A percentile compares a stretch with the other conserved stretches of the same genome.
Conservation (phyloP, 345 rosid species). For the Eucalyptus marginata region DNA sequence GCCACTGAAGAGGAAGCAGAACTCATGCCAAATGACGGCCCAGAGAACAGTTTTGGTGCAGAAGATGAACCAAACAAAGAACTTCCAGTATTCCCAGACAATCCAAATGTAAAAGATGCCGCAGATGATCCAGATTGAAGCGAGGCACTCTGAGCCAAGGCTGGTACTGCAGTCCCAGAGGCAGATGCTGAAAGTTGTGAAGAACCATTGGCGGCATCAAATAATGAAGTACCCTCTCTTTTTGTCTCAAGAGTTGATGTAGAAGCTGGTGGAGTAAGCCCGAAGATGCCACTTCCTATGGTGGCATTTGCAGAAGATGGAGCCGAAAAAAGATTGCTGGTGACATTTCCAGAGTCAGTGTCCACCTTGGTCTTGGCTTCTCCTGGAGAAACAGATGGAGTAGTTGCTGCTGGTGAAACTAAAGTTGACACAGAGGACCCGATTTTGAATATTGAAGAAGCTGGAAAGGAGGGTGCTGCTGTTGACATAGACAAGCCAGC, state of each 20-base stretch:
- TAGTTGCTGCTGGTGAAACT: slow-evolving; percentile 10
- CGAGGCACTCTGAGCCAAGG: slow-evolving; percentile 39
- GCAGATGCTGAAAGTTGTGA: slow-evolving; percentile 19
- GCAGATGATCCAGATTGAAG: slow-evolving; percentile 36
- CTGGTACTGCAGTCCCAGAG: slow-evolving; percentile 22
- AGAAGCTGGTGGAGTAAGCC: slow-evolving; percentile 26
- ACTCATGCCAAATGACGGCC: slow-evolving; percentile 36
- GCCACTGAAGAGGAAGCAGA: slow-evolving; percentile 17
- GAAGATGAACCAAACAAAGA: slow-evolving; percentile 42
- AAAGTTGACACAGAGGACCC: slow-evolving; percentile 29
- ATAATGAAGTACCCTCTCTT: slow-evolving; percentile 30
- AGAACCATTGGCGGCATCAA: slow-evolving; percentile 13
- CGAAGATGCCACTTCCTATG: slow-evolving; percentile 31
- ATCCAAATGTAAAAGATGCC: slow-evolving; percentile 36
- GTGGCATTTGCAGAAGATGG: slow-evolving; percentile 18
- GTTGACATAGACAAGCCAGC: slow-evolving; percentile 7
- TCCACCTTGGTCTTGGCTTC: slow-evolving; percentile 26
- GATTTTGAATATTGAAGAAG: slow-evolving; percentile 25
- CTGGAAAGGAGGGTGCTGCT: slow-evolving; percentile 17
- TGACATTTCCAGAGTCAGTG: slow-evolving; percentile 8
- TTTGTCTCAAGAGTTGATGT: slow-evolving; percentile 21
- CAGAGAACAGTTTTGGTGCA: slow-evolving; percentile 16
- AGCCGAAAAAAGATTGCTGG: slow-evolving; percentile 18
- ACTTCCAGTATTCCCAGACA: slow-evolving; percentile 32
- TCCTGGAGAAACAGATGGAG: slow-evolving; percentile 9